Evolutionary conservation across 2,329 filamentous ascomycete genomes (phyloP).

Genomic region (Sclerotinia nivalis): DNA sequence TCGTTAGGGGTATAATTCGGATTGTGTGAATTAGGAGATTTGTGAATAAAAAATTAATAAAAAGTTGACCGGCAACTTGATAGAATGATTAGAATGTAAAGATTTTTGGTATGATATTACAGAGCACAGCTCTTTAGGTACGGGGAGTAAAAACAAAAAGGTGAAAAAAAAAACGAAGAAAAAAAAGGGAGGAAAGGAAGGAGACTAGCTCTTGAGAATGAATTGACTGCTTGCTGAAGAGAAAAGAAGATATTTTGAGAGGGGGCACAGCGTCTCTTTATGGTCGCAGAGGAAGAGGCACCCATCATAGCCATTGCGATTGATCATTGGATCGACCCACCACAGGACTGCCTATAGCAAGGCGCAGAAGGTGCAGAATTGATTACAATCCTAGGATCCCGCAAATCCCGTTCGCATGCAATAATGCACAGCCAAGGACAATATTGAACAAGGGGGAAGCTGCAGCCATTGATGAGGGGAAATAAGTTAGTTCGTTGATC

Average conservation of each 20-base stretch:
- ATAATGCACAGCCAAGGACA: neutral
- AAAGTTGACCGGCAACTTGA: slow-evolving; percentile 54
- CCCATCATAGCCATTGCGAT: slow-evolving; percentile 11
- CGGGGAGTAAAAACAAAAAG: slow-evolving; percentile 39
- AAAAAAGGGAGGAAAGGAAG: slow-evolving; percentile 52
- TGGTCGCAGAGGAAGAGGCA: slow-evolving; percentile 27
- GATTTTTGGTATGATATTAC: slow-evolving; percentile 42
- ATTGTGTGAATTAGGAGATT: slow-evolving; percentile 40
- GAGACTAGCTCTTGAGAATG: slow-evolving; percentile 52
- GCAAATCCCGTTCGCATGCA: slow-evolving; percentile 5
- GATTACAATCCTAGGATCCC: slow-evolving; percentile 1
- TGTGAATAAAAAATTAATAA: slow-evolving; percentile 58
- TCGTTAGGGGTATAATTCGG: slow-evolving; percentile 28
- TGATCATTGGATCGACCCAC: slow-evolving; percentile 21
- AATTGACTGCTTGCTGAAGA: slow-evolving; percentile 67
- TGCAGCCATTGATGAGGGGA: slow-evolving; percentile 22
- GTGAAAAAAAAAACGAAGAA: slow-evolving; percentile 47
- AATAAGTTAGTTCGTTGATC: slow-evolving; percentile 6
- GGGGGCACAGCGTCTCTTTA: slow-evolving; percentile 37
- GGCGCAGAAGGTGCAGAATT: slow-evolving; percentile 12
- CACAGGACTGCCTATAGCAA: slow-evolving; percentile 17
- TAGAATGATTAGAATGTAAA: slow-evolving; percentile 41
- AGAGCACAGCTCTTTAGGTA: slow-evolving; percentile 57
- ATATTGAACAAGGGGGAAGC: slow-evolving; percentile 15
- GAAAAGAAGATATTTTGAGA: slow-evolving; percentile 34